Base-by-base conservation (phyloP, 805 yeast species). In the Peterozyma toletana region DNA sequence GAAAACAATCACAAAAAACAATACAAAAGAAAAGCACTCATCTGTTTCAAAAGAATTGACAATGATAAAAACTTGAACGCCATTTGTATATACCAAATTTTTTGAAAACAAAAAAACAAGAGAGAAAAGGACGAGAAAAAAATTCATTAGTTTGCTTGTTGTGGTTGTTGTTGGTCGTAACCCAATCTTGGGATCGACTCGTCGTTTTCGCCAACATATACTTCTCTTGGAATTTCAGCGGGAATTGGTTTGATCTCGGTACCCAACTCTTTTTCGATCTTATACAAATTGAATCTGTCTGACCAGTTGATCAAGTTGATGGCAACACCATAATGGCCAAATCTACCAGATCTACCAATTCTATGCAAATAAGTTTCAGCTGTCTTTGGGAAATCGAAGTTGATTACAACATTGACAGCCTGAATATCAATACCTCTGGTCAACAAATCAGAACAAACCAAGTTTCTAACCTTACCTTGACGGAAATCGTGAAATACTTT, bases 391-490 rank as follows among this genome's bases (percentile, higher is more conserved):
- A 93, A 93, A 65, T 93, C 99, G 63, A 93, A 93, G 70, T 93
- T 93, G 57, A 93, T 86, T 40, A 93, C 99, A 39, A 93, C 98
- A 60, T 93, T 93, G 51, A 93, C 99, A 6, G 98, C 98, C 67
- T 93, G 98, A 56, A 93, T 91, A 74, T 93, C 99, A 57, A 93
- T 93, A 77, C 99, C 98, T 75, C 98, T 86, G 30, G 98, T 91
- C 51, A 93, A 77, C 50, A 93, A 73, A 69, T 93, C 99, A 1
- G 98, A 86, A 68, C 99, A 93, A 35, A 93, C 99, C 58, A 93
- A 75, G 60, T 93, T 93, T 70, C 99, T 84, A 59, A 93, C 96
- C 63, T 87, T 89, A 40, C 99, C 99, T 62, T 88, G 96, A 74
- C 99, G 86, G 66, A 93, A 93, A 66, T 93, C 98, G 63, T 93